A percentile compares a stretch with the other conserved stretches of the same genome.
Conservation (phyloP, 2,329 filamentous ascomycete genomes). For the Phaeosphaeriaceae sp. region DNA sequence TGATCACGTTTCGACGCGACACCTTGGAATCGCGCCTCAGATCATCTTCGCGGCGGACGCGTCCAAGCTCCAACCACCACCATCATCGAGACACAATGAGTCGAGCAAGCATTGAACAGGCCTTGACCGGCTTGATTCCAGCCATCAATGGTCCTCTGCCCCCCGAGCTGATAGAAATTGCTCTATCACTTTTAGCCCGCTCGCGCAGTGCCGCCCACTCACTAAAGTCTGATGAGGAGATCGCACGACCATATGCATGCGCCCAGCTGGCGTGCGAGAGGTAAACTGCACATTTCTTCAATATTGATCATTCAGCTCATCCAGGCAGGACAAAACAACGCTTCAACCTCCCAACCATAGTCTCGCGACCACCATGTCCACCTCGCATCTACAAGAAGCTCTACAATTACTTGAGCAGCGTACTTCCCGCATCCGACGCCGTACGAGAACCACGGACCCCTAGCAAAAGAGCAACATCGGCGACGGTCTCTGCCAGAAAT, state of each 20-base stretch:
- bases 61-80: background rate
- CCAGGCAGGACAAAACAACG: slow-evolving; percentile 67
- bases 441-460: slow-evolving; percentile 38
- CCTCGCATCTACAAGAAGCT: slow-evolving; percentile 76
- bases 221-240: slow-evolving; percentile 46
- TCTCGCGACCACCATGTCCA: slow-evolving; percentile 45
- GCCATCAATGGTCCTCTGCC: slow-evolving; percentile 44
- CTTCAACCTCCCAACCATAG: slow-evolving; percentile 43
- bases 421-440: slow-evolving; percentile 59
- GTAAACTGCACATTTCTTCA: slow-evolving; percentile 51
- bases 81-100: slow-evolving; percentile 19
- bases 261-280: slow-evolving; percentile 78
- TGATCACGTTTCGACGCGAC: background rate
- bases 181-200: slow-evolving; percentile 43
- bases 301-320: slow-evolving; percentile 38
- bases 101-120: slow-evolving; percentile 36
- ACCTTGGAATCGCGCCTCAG: no score
- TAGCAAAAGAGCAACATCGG: slow-evolving; percentile 36
- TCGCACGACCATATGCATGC: slow-evolving; percentile 47
- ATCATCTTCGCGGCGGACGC: no score
- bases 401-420: slow-evolving; percentile 78
- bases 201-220: slow-evolving; percentile 58
- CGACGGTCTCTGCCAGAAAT: slow-evolving; percentile 28
- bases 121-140: slow-evolving; percentile 52
- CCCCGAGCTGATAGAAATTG: slow-evolving; percentile 40